Percentiles rank a stretch among this genome's conserved stretches.
These are phyloP conservation scores for Vaccinium myrtillus DNA, from an alignment of 148 eudicot genomes.

Conservation along the genomic window DNA sequence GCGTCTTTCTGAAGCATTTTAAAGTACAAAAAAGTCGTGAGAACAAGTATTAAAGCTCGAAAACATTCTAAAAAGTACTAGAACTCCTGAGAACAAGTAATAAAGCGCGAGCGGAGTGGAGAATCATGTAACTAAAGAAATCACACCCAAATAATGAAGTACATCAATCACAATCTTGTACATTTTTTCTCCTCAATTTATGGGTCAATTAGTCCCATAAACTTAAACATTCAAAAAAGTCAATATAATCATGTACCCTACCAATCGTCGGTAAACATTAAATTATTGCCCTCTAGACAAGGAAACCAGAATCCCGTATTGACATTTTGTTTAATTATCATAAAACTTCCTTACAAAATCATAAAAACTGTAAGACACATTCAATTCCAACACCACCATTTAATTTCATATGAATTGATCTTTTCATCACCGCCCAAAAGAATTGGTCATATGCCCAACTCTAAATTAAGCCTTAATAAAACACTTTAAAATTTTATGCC, in stretches of 20 bases:
- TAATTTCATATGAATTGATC: background rate
- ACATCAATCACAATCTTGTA: no score
- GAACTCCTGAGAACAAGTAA: no score
- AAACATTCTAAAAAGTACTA: no score
- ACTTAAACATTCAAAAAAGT: background rate
- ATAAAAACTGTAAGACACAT: background rate
- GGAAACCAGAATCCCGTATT: background rate
- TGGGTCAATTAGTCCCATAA: background rate
- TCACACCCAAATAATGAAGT: no score
- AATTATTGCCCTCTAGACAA: background rate
- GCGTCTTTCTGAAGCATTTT: no score
- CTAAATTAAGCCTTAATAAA: background rate
- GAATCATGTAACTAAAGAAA: no score
- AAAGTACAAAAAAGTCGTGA: no score
- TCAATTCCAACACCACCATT: background rate
- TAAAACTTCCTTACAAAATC: background rate
- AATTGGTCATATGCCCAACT: background rate
- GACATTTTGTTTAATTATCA: no score
- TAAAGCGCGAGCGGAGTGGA: no score
- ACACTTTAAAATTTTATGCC: background rate
- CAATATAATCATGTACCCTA: no score
- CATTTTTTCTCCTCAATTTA: background rate
- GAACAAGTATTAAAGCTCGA: no score
- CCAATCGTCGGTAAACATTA: background rate
- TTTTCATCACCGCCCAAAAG: background rate